Evolutionary conservation across 2,329 filamentous ascomycete genomes (phyloP).

Genomic region (Aspergillus sergii): DNA sequence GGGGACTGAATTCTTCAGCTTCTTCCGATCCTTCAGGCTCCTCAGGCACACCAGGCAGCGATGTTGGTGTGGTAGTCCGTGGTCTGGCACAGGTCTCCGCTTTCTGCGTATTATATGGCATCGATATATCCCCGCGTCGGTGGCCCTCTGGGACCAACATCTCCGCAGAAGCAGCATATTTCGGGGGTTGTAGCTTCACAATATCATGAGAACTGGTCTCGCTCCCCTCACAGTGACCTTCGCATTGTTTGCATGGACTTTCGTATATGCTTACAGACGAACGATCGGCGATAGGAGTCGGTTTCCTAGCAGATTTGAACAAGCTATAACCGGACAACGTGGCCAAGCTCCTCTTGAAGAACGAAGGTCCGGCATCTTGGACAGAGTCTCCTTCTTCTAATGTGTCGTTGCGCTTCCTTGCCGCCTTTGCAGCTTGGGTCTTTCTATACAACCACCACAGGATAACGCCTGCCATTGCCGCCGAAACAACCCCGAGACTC

Average conservation of each 20-base stretch:
- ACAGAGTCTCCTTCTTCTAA: neutral
- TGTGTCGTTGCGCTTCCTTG: neutral
- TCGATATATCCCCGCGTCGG: neutral
- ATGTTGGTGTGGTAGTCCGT: neutral
- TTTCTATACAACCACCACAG: neutral
- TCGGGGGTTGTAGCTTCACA: neutral
- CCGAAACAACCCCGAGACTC: neutral
- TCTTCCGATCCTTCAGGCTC: neutral
- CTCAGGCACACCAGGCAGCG: neutral
- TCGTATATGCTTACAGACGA: neutral
- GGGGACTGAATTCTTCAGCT: neutral
- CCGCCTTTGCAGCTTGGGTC: too few species aligned
- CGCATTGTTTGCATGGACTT: neutral
- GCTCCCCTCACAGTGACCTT: too few species aligned
- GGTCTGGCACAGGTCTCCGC: neutral
- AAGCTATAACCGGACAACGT: neutral
- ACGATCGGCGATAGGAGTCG: neutral
- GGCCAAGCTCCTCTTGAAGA: neutral
- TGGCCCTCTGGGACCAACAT: neutral
- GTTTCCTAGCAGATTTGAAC: neutral
- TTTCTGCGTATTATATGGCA: neutral
- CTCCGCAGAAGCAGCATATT: neutral
- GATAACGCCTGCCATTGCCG: neutral
- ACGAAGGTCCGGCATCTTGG: neutral
- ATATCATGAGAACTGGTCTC: neutral